Base-by-base conservation (phyloP, 1,284 basidiomycete species). In the Caloboletus firmus region DNA sequence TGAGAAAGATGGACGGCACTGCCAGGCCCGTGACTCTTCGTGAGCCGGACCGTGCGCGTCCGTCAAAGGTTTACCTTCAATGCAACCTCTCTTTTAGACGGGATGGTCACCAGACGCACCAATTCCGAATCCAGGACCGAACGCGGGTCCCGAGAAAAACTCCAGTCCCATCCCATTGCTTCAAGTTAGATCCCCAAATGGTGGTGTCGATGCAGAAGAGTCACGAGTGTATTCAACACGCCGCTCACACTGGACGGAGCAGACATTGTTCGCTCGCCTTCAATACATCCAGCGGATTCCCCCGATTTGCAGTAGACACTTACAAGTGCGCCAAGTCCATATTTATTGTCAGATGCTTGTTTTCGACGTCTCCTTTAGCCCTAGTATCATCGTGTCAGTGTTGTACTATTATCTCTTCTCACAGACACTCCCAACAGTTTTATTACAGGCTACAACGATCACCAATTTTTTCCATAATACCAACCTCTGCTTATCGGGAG, bases 281-380 rank as follows among this genome's bases (percentile, higher is more conserved):
- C 57, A 62, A 76, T 18, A 78, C 78, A 4, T 62, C 67, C 13
- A 77, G 72, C 54, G 79, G 80, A 5, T 69, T 85, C 46, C 80
- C 84, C 1, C 67, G 62, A 11, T 84, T 69, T 59, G 69, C 71
- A 22, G 75, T 85, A 18, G 74, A 83, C 58, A 76, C 80, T 5
- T 62, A 24, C 49, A 77, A 66, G 82, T 83, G 58, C 44, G 77
- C 57, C 17, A 28, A 41, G 4, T 20, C 12, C 36, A 18, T 20
- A 10, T 36, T 45, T 17, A 2, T 31, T 39, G 2, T 24, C 11
- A 11, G 1, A 12, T n/a, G 5, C 20, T 17, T 22, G 24, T 46
- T 20, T 37, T 49, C 40, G 13, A 65, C 31, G 4, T 37, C 5
- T n/a, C 26, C 6, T 52, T 26, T 32, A 59, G 43, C 26, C 43